Evolutionary conservation across 2,329 filamentous ascomycete species (phyloP).

Genomic region (Fusarium dlaminii): DNA sequence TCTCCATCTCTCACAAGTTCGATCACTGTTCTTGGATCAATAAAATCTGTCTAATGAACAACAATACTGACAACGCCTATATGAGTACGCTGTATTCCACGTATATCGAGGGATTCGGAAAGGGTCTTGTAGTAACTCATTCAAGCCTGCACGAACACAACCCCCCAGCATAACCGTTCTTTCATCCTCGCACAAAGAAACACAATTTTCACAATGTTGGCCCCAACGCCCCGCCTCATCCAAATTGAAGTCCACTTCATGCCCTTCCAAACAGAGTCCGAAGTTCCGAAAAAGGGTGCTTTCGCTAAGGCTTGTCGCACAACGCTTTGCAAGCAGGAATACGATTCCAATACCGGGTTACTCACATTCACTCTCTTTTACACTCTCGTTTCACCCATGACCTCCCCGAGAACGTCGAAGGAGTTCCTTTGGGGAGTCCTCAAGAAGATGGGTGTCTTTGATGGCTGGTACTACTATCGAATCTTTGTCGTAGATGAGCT

Average conservation of each 20-base stretch:
- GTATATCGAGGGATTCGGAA: accelerated
- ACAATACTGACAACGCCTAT: accelerated
- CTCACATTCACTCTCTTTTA: neutral
- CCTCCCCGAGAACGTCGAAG: neutral
- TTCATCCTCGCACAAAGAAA: neutral
- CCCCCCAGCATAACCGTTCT: too few species aligned
- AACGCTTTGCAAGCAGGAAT: neutral
- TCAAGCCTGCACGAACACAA: neutral
- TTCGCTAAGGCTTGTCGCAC: neutral
- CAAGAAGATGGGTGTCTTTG: neutral
- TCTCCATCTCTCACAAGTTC: neutral
- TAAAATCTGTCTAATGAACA: accelerated
- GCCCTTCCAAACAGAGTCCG: neutral
- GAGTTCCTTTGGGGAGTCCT: neutral
- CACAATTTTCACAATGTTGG: neutral
- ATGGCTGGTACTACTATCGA: neutral
- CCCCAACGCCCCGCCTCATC: neutral
- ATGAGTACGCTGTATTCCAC: neutral
- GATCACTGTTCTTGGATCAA: too few species aligned
- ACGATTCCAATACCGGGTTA: neutral
- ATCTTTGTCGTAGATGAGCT: neutral
- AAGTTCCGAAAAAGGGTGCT: neutral
- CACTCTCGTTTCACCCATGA: too few species aligned
- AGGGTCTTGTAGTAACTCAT: too few species aligned
- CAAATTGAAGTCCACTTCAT: neutral